Conservation (phyloP, 1,284 basidiomycete genomes). For the Pterulicium gracile region DNA sequence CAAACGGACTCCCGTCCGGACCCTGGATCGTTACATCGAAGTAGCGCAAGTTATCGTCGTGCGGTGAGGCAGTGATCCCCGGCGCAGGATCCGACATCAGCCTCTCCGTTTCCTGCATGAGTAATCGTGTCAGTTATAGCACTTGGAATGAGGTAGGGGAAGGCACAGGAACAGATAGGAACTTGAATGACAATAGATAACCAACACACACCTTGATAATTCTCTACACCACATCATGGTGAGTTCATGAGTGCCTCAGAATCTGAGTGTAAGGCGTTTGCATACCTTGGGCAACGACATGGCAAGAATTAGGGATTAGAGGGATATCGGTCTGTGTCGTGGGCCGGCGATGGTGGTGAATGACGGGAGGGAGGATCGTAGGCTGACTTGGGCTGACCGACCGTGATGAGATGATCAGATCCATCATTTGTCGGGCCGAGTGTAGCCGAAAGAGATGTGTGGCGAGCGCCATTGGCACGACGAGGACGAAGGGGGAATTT, state of each 20-base stretch:
- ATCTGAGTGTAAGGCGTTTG: background rate
- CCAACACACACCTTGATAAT: slow-evolving; percentile 1
- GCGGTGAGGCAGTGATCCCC: slow-evolving; percentile 87
- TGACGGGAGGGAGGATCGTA: too few relatives aligned
- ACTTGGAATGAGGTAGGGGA: background rate
- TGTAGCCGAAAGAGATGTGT: too few relatives aligned
- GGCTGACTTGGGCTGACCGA: too few relatives aligned
- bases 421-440: too few relatives aligned
- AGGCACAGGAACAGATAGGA: background rate
- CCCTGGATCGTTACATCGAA: slow-evolving; percentile 98
- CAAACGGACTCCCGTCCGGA: slow-evolving; percentile 89
- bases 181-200: background rate
- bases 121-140: too few relatives aligned
- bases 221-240: background rate
- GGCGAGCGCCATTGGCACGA: too few relatives aligned
- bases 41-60: slow-evolving; percentile 97
- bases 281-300: background rate
- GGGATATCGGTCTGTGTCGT: too few relatives aligned
- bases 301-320: too few relatives aligned
- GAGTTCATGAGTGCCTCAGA: background rate
- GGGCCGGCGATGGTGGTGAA: too few relatives aligned
- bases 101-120: slow-evolving; percentile 92
- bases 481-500: too few relatives aligned
- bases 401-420: too few relatives aligned
- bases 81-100: slow-evolving; percentile 93